phyloP scores from a whole-genome alignment of 768 basidiomycete species.

The Tremella yokohamensis region DNA sequence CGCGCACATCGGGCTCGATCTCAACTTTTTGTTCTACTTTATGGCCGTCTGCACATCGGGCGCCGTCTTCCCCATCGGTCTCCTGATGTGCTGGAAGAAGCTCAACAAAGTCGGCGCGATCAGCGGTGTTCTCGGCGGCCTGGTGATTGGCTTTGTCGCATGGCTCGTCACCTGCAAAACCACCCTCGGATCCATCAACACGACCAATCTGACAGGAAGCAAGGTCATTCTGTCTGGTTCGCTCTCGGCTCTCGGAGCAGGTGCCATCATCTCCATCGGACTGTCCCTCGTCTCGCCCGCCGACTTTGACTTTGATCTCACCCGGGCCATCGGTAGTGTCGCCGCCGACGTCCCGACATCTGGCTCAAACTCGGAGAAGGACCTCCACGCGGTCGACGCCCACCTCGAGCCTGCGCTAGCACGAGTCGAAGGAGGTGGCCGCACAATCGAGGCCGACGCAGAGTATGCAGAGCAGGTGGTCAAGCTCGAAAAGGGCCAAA shows the following conservation, averaged over 20 bases:
- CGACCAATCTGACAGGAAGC: conserved; percentile 24
- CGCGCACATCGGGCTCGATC: conserved; percentile 23
- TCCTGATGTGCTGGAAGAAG: conserved; percentile 20
- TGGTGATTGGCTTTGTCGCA: conserved; percentile 17
- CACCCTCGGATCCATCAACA: conserved; percentile 24
- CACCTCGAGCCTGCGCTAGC: no score
- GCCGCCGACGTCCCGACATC: conserved; percentile 14
- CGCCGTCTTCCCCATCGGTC: conserved; percentile 26
- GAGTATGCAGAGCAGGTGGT: no score
- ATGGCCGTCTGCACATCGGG: conserved; percentile 20
- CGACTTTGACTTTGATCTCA: conserved; percentile 21
- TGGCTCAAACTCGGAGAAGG: conserved; percentile 2
- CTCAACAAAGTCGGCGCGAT: conserved; percentile 16
- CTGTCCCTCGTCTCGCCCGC: conserved; percentile 19
- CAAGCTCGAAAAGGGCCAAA: no score
- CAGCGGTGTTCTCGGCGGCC: conserved; percentile 23
- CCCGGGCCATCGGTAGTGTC: conserved; percentile 23
- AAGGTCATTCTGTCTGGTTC: conserved; percentile 24
- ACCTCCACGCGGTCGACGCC: no score
- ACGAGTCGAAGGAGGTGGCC: no score
- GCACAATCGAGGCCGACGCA: no score
- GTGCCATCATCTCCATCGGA: conserved; percentile 16
- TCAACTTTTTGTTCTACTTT: conserved; percentile 42
- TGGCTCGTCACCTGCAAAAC: conserved; percentile 26
- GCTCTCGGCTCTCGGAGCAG: conserved; percentile 20